These are phyloP conservation scores for Cryptosporidium andersoni DNA, from an alignment of 169 alveolate genomes.

Conservation along the genomic window DNA sequence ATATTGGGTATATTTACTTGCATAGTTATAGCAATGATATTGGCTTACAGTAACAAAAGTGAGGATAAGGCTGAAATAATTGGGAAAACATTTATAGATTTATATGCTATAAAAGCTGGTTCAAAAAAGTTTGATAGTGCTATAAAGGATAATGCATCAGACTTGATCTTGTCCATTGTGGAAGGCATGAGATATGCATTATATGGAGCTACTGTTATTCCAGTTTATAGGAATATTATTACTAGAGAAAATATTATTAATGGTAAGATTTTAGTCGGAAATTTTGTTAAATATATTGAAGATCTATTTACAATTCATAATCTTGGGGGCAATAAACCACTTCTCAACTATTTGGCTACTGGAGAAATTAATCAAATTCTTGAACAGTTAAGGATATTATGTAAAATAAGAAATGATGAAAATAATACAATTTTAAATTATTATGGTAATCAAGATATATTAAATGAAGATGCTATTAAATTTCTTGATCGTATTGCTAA, in stretches of 20 bases:
- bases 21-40: slow-evolving; percentile 4
- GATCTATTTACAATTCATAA: slow-evolving; percentile 51
- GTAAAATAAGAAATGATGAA: background rate
- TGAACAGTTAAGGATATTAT: slow-evolving; percentile 14
- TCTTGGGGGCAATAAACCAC: slow-evolving; percentile 53
- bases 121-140: slow-evolving; percentile 23
- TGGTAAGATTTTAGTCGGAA: slow-evolving; percentile 5
- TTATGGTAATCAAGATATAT: slow-evolving; percentile 5
- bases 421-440: background rate
- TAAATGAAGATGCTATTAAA: slow-evolving; percentile 19
- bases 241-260: slow-evolving; percentile 45
- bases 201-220: slow-evolving; percentile 11
- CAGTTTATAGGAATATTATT: slow-evolving; percentile 25
- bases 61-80: background rate
- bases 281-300: background rate
- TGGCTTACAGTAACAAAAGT: slow-evolving; percentile 23
- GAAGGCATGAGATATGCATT: slow-evolving; percentile 60
- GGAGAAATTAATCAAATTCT: slow-evolving; percentile 28
- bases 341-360: slow-evolving; percentile 2
- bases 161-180: slow-evolving; percentile 22
- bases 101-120: slow-evolving; percentile 11
- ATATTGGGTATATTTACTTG: slow-evolving; percentile 10
- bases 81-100: slow-evolving; percentile 22
- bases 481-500: slow-evolving; percentile 42
- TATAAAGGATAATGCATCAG: slow-evolving; percentile 27